These are phyloP conservation scores for Cryphonectria radicalis DNA, from an alignment of 2,329 filamentous ascomycete genomes.

Conservation along the genomic window DNA sequence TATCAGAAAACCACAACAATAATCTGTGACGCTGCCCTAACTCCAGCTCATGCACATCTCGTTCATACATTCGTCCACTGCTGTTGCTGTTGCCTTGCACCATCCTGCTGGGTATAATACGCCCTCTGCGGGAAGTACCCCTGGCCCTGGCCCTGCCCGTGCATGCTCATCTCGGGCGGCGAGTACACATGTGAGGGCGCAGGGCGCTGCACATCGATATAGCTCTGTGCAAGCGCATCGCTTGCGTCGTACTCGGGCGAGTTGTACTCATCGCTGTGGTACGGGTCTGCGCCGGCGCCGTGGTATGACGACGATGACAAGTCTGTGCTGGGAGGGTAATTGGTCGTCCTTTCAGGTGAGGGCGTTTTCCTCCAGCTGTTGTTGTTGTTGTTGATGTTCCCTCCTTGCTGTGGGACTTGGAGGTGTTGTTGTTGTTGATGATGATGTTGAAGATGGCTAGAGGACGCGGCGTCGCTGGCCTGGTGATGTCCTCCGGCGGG, in stretches of 20 bases:
- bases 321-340: constrained; percentile 1
- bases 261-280: neutral
- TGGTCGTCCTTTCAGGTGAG: neutral
- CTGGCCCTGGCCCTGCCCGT: neutral
- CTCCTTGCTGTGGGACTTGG: neutral
- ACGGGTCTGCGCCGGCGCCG: neutral
- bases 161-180: constrained; percentile 1
- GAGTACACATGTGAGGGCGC: constrained; percentile 9
- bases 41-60: neutral
- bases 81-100: neutral
- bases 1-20: neutral
- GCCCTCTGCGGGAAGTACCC: constrained; percentile 12
- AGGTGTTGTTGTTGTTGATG: constrained; percentile 8
- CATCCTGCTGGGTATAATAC: neutral
- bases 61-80: constrained; percentile 14
- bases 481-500: neutral
- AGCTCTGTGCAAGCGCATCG: neutral
- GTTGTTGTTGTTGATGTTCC: neutral
- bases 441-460: neutral
- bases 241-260: neutral
- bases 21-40: neutral
- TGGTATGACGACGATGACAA: neutral
- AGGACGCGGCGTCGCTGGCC: neutral
- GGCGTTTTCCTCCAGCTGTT: neutral
- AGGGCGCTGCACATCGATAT: constrained; percentile 1